These are phyloP conservation scores for Nannochloropsis granulata DNA, from an alignment of 108 stramenopile species.

Conservation along the genomic window DNA sequence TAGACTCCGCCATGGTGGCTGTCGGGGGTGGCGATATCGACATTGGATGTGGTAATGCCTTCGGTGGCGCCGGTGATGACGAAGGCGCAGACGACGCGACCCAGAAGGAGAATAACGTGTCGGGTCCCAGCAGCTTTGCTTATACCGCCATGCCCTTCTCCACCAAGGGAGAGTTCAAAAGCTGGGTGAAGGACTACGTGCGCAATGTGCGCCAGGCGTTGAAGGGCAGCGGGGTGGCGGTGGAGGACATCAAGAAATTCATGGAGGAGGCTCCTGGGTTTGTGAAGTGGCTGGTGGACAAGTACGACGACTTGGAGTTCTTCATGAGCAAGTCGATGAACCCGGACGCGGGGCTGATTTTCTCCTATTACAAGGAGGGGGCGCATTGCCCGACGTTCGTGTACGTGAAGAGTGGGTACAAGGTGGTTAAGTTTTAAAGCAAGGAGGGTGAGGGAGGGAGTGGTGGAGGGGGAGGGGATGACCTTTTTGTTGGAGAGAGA, in stretches of 20 bases:
- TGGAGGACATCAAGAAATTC: slow-evolving; percentile 26
- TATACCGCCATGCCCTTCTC: slow-evolving; percentile 31
- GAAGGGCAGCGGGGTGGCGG: slow-evolving; percentile 25
- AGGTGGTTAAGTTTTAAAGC: slow-evolving; percentile 38
- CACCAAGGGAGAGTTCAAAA: slow-evolving; percentile 30
- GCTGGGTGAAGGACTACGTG: slow-evolving; percentile 33
- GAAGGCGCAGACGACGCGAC: slow-evolving; percentile 29
- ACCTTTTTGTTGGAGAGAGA: no score
- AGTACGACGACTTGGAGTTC: slow-evolving; percentile 44
- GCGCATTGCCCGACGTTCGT: slow-evolving; percentile 40
- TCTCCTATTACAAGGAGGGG: slow-evolving; percentile 45
- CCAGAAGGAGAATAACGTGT: slow-evolving; percentile 36
- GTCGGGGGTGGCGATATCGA: slow-evolving; percentile 29
- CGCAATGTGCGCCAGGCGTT: slow-evolving; percentile 16
- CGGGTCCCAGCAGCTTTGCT: slow-evolving; percentile 17
- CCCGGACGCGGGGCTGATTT: slow-evolving; percentile 46
- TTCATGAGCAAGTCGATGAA: slow-evolving; percentile 37
- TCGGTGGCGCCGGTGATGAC: slow-evolving; percentile 23
- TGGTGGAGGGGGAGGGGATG: neutral
- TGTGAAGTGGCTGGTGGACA: slow-evolving; percentile 16
- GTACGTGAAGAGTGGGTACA: slow-evolving; percentile 39
- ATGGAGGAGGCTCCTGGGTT: slow-evolving; percentile 3
- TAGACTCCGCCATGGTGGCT: slow-evolving; percentile 19
- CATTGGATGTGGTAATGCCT: slow-evolving; percentile 33
- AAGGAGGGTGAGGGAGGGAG: neutral